Conservation (phyloP, 2,329 filamentous ascomycete species). For the Colletotrichum lupini region DNA sequence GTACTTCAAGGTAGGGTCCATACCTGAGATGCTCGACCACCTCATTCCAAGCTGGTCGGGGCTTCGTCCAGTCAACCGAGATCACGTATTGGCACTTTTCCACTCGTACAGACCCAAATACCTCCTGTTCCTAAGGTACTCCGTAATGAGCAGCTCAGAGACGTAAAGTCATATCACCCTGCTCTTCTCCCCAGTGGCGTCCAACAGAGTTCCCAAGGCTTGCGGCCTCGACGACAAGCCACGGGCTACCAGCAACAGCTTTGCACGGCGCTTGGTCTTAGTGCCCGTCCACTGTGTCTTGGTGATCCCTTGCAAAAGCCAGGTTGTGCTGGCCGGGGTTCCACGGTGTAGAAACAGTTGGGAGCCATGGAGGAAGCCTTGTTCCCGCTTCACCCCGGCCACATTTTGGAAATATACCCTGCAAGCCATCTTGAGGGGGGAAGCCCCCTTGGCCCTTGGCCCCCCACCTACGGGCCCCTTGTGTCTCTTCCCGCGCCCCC, state of each 20-base stretch:
- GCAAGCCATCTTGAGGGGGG: constrained; percentile 9
- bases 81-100: neutral
- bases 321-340: neutral
- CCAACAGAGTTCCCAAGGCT: neutral
- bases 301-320: constrained; percentile 11
- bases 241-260: neutral
- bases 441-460: neutral
- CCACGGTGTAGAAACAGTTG: constrained; percentile 12
- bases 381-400: constrained; percentile 1
- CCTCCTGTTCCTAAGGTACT: neutral
- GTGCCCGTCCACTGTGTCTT: constrained; percentile 22
- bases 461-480: neutral
- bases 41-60: neutral
- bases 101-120: too few species aligned
- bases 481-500: constrained; percentile 25
- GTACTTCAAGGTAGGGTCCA: too few species aligned
- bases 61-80: neutral
- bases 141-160: neutral
- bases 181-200: neutral
- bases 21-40: too few species aligned
- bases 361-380: constrained; percentile 8
- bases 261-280: constrained; percentile 7
- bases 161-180: neutral
- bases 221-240: neutral
- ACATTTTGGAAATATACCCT: constrained; percentile 9